These are phyloP conservation scores for Phenoliferia sp. DNA, from an alignment of 1,284 basidiomycete species.

Conservation along the genomic window DNA sequence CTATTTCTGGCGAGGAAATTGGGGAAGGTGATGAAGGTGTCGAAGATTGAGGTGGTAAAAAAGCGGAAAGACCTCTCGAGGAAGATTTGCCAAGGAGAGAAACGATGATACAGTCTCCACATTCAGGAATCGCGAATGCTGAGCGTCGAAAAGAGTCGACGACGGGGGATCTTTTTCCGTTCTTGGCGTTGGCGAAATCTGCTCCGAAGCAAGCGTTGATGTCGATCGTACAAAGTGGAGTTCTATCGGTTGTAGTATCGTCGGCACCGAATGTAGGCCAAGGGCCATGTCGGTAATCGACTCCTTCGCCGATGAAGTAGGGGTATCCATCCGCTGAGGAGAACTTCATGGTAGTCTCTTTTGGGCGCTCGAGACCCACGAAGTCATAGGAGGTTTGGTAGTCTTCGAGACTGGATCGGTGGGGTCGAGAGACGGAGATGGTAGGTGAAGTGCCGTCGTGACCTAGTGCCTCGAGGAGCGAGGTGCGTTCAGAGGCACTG, in stretches of 20 bases:
- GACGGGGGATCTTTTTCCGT: neutral
- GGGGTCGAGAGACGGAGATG: neutral
- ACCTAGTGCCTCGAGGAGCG: conserved; percentile 33
- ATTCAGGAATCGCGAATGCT: conserved; percentile 37
- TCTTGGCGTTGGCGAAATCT: conserved; percentile 4
- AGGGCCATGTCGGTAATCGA: neutral
- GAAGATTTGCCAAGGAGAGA: conserved; percentile 40
- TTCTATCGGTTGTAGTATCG: neutral
- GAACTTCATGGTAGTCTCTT: conserved; percentile 7
- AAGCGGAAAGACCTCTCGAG: conserved; percentile 38
- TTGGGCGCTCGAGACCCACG: neutral
- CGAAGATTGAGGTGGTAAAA: conserved; percentile 36
- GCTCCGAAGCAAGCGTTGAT: conserved; percentile 15
- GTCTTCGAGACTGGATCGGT: neutral
- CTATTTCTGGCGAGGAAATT: neutral
- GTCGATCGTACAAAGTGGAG: conserved; percentile 7
- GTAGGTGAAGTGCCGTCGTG: neutral
- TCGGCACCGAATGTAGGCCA: neutral
- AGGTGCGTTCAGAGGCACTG: conserved; percentile 35
- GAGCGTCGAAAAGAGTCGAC: conserved; percentile 38
- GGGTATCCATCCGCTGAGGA: conserved; percentile 12
- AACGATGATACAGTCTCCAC: conserved; percentile 44
- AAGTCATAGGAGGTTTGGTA: neutral
- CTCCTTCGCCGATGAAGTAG: neutral
- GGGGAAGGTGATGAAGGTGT: neutral